phyloP scores from a whole-genome alignment of 2,329 filamentous ascomycete species.

The Cladophialophora bantiana region DNA sequence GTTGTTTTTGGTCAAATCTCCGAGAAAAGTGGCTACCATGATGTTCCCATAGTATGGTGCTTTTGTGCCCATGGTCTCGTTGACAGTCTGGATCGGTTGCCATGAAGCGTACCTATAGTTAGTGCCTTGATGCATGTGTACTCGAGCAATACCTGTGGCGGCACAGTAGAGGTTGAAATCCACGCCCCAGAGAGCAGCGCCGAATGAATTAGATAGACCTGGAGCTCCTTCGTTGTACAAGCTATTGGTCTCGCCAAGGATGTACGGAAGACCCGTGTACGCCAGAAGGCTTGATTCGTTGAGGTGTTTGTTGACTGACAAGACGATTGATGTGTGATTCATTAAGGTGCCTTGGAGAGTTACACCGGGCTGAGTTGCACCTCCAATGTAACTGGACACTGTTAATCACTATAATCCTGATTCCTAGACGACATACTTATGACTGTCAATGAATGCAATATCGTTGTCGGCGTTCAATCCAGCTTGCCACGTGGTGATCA shows the following conservation, averaged over 20 bases:
- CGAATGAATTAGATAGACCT: conserved; percentile 69
- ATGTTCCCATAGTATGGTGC: conserved; percentile 70
- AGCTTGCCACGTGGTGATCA: conserved; percentile 59
- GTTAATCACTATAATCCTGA: conserved; percentile 15
- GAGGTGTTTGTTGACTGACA: conserved; percentile 60
- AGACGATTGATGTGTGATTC: conserved; percentile 65
- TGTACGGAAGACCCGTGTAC: conserved; percentile 55
- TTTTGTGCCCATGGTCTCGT: conserved; percentile 62
- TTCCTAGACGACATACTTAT: conserved; percentile 58
- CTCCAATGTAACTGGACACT: conserved; percentile 64
- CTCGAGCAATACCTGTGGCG: conserved; percentile 61
- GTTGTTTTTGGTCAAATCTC: conserved; percentile 44
- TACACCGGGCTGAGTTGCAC: conserved; percentile 65
- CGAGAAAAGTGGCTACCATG: conserved; percentile 64
- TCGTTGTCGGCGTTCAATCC: conserved; percentile 59
- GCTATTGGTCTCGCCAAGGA: conserved; percentile 68
- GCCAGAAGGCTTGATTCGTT: conserved; percentile 56
- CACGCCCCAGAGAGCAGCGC: conserved; percentile 69
- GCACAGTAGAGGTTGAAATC: conserved; percentile 69
- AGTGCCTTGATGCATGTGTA: conserved; percentile 71
- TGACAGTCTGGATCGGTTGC: conserved; percentile 59
- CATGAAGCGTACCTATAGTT: conserved; percentile 68
- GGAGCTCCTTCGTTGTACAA: conserved; percentile 68
- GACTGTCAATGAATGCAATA: conserved; percentile 63
- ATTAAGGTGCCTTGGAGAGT: conserved; percentile 68